Evolutionary conservation across 129 eudicot genomes (phyloP).

Genomic region (Tagetes erecta): DNA sequence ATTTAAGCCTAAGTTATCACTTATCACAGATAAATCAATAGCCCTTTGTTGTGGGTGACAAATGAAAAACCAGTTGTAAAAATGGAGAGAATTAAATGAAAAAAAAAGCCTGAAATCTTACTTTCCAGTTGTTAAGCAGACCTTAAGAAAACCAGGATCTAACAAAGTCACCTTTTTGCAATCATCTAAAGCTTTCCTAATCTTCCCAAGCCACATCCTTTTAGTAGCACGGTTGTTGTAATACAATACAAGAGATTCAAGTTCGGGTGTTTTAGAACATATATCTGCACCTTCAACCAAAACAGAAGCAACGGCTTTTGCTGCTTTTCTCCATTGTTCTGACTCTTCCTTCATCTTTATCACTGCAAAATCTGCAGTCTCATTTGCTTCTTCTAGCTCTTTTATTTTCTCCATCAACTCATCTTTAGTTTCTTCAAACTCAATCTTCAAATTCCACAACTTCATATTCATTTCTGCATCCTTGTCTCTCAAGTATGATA

Average conservation of each 20-base stretch:
- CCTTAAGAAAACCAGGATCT: constrained; percentile 36
- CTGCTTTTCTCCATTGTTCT: constrained; percentile 89
- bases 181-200: constrained; percentile 37
- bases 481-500: constrained; percentile 33
- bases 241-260: constrained; percentile 30
- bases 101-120: constrained; percentile 26
- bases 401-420: constrained; percentile 44
- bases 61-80: neutral
- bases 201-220: constrained; percentile 33
- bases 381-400: constrained; percentile 52
- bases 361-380: constrained; percentile 53
- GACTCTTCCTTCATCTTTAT: constrained; percentile 51
- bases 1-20: neutral
- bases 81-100: neutral
- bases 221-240: constrained; percentile 37
- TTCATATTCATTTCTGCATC: constrained; percentile 42
- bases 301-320: constrained; percentile 73
- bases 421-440: constrained; percentile 45
- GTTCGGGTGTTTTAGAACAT: constrained; percentile 32
- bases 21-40: neutral
- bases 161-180: constrained; percentile 32
- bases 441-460: constrained; percentile 32
- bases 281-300: constrained; percentile 55
- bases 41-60: neutral
- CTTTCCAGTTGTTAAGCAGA: constrained; percentile 33